Conservation (phyloP, 176 grass and related monocot species). For the Musa beccarii region DNA sequence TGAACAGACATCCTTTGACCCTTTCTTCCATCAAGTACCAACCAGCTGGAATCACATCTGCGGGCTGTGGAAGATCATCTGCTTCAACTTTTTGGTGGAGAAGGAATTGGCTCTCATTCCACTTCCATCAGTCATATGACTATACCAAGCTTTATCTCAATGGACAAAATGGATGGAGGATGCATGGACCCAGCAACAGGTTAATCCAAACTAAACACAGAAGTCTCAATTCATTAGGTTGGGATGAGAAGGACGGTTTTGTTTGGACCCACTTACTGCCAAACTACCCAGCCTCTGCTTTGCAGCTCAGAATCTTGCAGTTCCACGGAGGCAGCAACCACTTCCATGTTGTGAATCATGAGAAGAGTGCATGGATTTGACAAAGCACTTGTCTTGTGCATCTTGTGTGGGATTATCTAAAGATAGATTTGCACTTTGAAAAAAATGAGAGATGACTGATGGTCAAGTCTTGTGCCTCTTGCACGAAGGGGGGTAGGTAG, state of each 20-base stretch:
- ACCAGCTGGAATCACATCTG: no score
- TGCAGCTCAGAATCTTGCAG: not conserved
- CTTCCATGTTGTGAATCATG: not conserved
- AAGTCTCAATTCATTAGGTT: conserved; percentile 1
- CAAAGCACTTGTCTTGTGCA: not conserved
- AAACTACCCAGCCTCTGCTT: not conserved
- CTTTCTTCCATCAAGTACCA: not conserved
- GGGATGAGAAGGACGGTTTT: not conserved
- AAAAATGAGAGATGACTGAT: no score
- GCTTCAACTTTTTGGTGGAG: not conserved
- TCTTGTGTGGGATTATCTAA: not conserved
- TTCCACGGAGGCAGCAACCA: not conserved
- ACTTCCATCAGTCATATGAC: no score
- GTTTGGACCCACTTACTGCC: not conserved
- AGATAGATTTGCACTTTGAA: no score
- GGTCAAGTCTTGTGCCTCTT: no score
- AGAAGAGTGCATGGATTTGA: not conserved
- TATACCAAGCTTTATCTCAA: not conserved
- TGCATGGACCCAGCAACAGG: not conserved
- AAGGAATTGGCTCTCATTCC: no score
- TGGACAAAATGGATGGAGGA: not conserved
- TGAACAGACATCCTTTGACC: not conserved
- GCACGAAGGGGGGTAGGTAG: no score
- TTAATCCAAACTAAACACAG: not conserved
- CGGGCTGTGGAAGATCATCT: not conserved